Percentiles rank a stretch among this genome's conserved stretches.
These are phyloP conservation scores for Saccharum hybrid DNA, from an alignment of 202 grass and related monocot species.

Conservation along the genomic window DNA sequence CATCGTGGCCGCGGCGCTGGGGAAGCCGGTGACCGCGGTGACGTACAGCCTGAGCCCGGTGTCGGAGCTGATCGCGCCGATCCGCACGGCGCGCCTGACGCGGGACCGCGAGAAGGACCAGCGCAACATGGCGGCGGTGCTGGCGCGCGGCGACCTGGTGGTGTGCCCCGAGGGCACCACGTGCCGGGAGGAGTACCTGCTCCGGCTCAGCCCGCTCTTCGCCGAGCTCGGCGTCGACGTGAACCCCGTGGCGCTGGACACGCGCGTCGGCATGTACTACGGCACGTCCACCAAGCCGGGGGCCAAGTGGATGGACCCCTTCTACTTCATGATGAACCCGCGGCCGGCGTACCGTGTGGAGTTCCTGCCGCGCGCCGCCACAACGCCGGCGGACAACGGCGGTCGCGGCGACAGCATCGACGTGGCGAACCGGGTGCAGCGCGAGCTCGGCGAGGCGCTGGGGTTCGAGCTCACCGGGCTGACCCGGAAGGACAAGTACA, in stretches of 20 bases:
- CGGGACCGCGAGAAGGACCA: conserved; percentile 57
- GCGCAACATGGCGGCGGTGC: conserved; percentile 53
- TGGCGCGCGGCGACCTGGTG: conserved; percentile 57
- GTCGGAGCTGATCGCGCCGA: conserved; percentile 68
- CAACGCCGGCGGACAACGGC: neutral
- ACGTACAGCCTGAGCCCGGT: conserved; percentile 75
- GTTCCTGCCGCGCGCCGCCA: conserved; percentile 41
- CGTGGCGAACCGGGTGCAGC: conserved; percentile 66
- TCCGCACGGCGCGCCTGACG: conserved; percentile 56
- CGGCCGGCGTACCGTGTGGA: conserved; percentile 56
- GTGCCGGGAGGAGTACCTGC: conserved; percentile 60
- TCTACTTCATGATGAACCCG: conserved; percentile 73
- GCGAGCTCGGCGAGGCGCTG: conserved; percentile 53
- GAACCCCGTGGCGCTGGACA: conserved; percentile 61
- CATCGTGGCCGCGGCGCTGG: conserved; percentile 40
- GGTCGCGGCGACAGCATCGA: conserved; percentile 40
- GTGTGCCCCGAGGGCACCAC: conserved; percentile 74
- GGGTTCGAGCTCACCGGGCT: conserved; percentile 60
- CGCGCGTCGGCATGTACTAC: conserved; percentile 63
- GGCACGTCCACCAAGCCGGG: conserved; percentile 65
- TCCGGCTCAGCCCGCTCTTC: conserved; percentile 77
- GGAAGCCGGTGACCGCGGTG: conserved; percentile 52
- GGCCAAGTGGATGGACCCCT: conserved; percentile 71
- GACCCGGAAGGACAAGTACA: conserved; percentile 74
- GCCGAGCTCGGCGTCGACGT: conserved; percentile 58